Evolutionary conservation across 306 rosid species (phyloP), one percentile per base, ranked within the genome.

Genomic region (Sechiopsis laciniata): DNA sequence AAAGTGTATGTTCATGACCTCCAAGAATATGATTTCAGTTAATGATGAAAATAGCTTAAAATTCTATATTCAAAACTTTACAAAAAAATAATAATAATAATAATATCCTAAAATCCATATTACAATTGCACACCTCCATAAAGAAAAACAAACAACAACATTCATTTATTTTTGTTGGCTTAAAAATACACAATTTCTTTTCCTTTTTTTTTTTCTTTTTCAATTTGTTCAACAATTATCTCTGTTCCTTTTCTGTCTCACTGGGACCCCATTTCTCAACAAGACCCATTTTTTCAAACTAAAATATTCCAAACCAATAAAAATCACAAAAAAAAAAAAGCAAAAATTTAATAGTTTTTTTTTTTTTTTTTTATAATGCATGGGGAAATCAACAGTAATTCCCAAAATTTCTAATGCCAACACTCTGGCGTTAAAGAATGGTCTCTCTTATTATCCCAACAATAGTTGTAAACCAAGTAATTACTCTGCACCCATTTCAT

Each of bases 351-450:
- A 37, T 22, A n/a, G 52, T 3, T 42, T 52, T 52, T 52, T 13
- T 51, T 14, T 50, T 12, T 13, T 14, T 51, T 14, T n/a, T n/a
- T n/a, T n/a, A n/a, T n/a, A 46, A 12, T 13, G 20, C 57, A 68
- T 68, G 20, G 67, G 67, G 67, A 61, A 61, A 61, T 26, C 19
- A 61, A 61, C 20, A 22, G 17, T 19, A 68, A 70, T 51, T 5
- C 75, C 59, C 42, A 46, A 69, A 0, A 21, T 71, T 54, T 42
- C 16, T 75, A 85, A 77, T 81, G 57, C 94, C 87, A 83, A 68
- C 99, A 94, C 62, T 94, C 99, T 6, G 99, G 97, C 52, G 99
- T 94, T 77, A 87, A 56, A 17, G 91, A 86, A 54, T 83, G 97
- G 64, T 94, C 96, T 73, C 99, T 87, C 79, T 85, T 87, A 68